Percentiles rank a stretch among this genome's conserved stretches.
Evolutionary conservation across 78 protist genomes (phyloP).

Genomic region (Planoprotostelium fungivorum): DNA sequence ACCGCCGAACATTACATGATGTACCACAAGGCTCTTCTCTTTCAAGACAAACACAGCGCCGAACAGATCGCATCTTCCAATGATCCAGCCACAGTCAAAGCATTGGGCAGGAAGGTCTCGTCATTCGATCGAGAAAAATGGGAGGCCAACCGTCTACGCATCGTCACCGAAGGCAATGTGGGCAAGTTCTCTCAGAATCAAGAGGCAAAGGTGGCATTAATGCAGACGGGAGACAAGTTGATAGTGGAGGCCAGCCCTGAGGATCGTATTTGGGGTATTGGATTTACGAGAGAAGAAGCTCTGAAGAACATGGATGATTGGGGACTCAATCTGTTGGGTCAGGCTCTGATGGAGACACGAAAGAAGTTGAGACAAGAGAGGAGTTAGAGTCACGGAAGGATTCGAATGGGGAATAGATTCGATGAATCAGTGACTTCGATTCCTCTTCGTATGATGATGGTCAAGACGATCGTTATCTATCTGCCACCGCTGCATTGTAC

Average conservation of each 20-base stretch:
- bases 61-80: background rate
- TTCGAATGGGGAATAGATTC: too few species aligned
- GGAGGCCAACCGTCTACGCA: background rate
- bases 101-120: background rate
- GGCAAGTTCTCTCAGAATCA: background rate
- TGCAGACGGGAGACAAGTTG: background rate
- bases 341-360: background rate
- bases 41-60: background rate
- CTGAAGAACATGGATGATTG: background rate
- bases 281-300: background rate
- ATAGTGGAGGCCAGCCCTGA: background rate
- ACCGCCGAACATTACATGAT: background rate
- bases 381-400: too few species aligned
- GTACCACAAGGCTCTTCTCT: background rate
- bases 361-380: background rate
- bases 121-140: background rate
- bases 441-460: too few species aligned
- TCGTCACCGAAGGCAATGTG: background rate
- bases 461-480: too few species aligned
- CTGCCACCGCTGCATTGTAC: too few species aligned
- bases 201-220: background rate
- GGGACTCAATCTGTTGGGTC: background rate
- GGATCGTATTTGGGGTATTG: background rate
- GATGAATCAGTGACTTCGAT: too few species aligned
- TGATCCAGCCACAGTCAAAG: background rate